phyloP scores from a whole-genome alignment of 1,284 basidiomycete species.

The Cronartium quercuum region DNA sequence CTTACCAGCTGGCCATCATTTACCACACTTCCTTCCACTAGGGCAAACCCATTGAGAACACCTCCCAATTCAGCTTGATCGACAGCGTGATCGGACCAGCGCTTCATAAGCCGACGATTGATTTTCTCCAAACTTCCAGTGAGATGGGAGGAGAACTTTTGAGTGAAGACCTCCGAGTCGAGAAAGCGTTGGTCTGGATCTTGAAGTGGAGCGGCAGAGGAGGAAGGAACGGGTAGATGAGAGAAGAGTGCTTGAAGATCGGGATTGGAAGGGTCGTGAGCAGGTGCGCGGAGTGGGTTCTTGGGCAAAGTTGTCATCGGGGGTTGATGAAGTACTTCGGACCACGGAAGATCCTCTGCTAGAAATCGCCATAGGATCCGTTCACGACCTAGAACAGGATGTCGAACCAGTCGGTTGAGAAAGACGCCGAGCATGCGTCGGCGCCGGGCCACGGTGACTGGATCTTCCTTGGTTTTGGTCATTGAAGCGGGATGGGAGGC shows the following conservation, averaged over 20 bases:
- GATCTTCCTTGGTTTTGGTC: conserved; percentile 87
- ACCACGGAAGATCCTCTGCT: conserved; percentile 93
- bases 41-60: conserved; percentile 87
- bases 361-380: conserved; percentile 92
- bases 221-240: conserved; percentile 70
- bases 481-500: conserved; percentile 76
- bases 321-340: conserved; percentile 82
- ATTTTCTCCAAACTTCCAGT: conserved; percentile 91
- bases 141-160: conserved; percentile 89
- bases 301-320: conserved; percentile 85
- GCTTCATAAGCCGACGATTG: conserved; percentile 78
- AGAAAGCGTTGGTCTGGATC: conserved; percentile 87
- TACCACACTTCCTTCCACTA: conserved; percentile 60
- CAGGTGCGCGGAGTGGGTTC: conserved; percentile 89
- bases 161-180: conserved; percentile 93
- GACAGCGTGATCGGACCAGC: conserved; percentile 85
- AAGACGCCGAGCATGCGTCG: conserved; percentile 95
- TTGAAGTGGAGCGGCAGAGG: conserved; percentile 69
- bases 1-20: conserved; percentile 38
- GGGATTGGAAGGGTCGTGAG: conserved; percentile 83
- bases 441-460: conserved; percentile 78
- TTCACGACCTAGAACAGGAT: conserved; percentile 88
- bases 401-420: conserved; percentile 76
- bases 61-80: conserved; percentile 94
- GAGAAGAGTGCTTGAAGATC: conserved; percentile 68